Percentiles rank a stretch among this genome's conserved stretches.
Conservation (phyloP, 495 filamentous ascomycete species). For the Polyplosphaeria fusca region DNA sequence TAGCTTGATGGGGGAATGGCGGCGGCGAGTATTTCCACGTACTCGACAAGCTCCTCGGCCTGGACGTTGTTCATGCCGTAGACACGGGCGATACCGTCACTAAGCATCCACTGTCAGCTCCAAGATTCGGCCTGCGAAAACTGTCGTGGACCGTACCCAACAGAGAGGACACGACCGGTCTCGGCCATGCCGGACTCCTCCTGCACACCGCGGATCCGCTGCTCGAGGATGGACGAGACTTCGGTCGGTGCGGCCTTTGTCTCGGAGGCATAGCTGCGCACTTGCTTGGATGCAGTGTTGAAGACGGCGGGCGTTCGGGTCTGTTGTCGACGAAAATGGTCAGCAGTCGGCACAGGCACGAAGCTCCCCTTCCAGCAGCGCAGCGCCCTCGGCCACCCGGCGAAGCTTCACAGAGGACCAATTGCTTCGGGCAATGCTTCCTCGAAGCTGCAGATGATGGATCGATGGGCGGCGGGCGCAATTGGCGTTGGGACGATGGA, state of each 20-base stretch:
- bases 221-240: slow-evolving; percentile 98
- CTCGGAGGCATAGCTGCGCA: slow-evolving; percentile 87
- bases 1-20: slow-evolving; percentile 30
- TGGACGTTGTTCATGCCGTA: slow-evolving; percentile 99
- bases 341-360: slow-evolving; percentile 35
- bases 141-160: slow-evolving; percentile 69
- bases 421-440: slow-evolving; percentile 9
- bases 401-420: slow-evolving; percentile 34
- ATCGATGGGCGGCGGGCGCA: slow-evolving; percentile 39
- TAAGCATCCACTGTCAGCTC: slow-evolving; percentile 50
- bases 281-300: slow-evolving; percentile 70
- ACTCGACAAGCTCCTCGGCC: slow-evolving; percentile 99
- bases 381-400: slow-evolving; percentile 7
- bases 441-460: slow-evolving; percentile 33
- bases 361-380: slow-evolving; percentile 24
- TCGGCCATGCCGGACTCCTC: slow-evolving; percentile 96
- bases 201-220: slow-evolving; percentile 94
- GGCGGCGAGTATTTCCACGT: slow-evolving; percentile 48
- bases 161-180: slow-evolving; percentile 97
- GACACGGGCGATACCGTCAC: slow-evolving; percentile 99
- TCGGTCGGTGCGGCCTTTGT: slow-evolving; percentile 95
- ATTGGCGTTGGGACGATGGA: slow-evolving; percentile 42
- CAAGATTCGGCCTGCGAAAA: slow-evolving; percentile 25
- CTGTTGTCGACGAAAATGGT: slow-evolving; percentile 48
- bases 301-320: slow-evolving; percentile 76